phyloP scores from a whole-genome alignment of 257 asterid species.

The Cordia subcordata region DNA sequence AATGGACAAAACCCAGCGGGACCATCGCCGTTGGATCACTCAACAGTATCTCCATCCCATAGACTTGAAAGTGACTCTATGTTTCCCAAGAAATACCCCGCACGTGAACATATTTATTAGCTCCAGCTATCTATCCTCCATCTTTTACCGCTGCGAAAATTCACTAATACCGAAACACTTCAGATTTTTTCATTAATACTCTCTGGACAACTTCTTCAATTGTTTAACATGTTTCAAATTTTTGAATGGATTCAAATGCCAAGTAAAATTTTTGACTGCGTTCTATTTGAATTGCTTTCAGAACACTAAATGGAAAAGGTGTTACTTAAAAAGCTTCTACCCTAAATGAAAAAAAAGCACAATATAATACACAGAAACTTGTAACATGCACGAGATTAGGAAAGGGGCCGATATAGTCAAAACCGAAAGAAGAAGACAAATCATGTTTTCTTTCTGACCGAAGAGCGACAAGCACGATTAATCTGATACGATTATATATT shows the following conservation, averaged over 20 bases:
- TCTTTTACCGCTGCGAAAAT: slow-evolving; percentile 43
- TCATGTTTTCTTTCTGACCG: no score
- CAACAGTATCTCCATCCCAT: slow-evolving; percentile 3
- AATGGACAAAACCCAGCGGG: slow-evolving; percentile 10
- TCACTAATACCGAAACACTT: slow-evolving; percentile 18
- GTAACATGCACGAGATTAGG: not conserved
- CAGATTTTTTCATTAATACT: slow-evolving; percentile 1
- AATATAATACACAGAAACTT: not conserved
- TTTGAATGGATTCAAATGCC: slow-evolving; percentile 21
- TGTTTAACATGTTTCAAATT: slow-evolving; percentile 20
- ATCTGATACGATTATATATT: no score
- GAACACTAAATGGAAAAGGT: no score
- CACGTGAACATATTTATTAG: slow-evolving; percentile 42
- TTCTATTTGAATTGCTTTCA: no score
- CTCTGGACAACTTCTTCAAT: not conserved
- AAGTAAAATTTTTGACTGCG: not conserved
- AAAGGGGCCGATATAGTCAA: not conserved
- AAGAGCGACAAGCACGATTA: no score
- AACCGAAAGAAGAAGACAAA: no score
- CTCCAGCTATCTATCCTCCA: slow-evolving; percentile 49
- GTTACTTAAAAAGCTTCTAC: no score
- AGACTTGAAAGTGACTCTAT: slow-evolving; percentile 15
- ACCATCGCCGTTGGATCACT: slow-evolving; percentile 26
- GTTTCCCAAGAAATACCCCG: slow-evolving; percentile 24
- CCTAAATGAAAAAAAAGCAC: not conserved